phyloP scores from a whole-genome alignment of 2,329 filamentous ascomycete genomes.

The Scedosporium boydii region DNA sequence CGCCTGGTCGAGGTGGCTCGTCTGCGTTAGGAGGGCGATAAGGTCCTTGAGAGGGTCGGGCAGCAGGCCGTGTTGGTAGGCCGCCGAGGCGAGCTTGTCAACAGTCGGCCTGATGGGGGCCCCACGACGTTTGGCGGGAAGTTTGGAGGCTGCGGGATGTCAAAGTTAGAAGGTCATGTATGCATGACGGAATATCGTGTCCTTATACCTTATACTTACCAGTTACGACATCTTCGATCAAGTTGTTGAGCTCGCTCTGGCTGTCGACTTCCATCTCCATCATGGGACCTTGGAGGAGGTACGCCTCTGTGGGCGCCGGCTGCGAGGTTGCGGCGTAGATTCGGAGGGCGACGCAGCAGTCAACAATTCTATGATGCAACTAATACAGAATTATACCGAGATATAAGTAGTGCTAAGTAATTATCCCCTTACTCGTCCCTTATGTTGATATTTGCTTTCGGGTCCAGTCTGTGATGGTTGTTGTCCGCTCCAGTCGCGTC shows the following conservation, averaged over 20 bases:
- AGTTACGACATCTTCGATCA: constrained; percentile 27
- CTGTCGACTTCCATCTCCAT: constrained; percentile 16
- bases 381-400: not conserved
- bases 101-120: constrained; percentile 54
- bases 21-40: constrained; percentile 55
- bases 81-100: constrained; percentile 50
- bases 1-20: constrained; percentile 65
- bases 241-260: constrained; percentile 20
- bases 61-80: constrained; percentile 60
- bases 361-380: not conserved
- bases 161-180: constrained; percentile 8
- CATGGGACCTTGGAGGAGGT: not conserved
- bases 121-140: constrained; percentile 56
- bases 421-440: too few species aligned
- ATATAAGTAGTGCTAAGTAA: too few species aligned
- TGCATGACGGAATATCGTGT: not conserved
- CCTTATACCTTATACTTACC: not conserved
- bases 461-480: too few species aligned
- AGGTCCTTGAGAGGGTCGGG: constrained; percentile 50
- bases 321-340: not conserved
- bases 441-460: too few species aligned
- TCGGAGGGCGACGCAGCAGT: not conserved
- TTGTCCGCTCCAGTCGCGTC: not conserved
- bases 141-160: constrained; percentile 37
- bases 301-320: not conserved